Conservation (phyloP, 331 rosid species). For the Spiraea crenata region DNA sequence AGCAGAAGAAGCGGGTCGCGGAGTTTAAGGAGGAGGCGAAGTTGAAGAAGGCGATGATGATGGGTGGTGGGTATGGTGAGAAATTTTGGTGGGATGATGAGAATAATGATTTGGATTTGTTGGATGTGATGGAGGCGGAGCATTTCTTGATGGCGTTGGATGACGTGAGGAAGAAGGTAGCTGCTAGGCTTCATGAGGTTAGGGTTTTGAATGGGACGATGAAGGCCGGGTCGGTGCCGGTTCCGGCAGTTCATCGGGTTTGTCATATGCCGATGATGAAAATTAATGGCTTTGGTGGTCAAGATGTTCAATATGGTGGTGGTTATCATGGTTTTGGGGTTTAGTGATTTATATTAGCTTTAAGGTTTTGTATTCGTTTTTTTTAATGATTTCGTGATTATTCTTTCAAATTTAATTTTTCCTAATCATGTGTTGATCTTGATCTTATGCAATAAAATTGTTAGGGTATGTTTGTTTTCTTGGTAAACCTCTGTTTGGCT, state of each 20-base stretch:
- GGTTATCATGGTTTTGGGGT: neutral
- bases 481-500: no score
- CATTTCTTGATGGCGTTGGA: slow-evolving; percentile 10
- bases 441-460: neutral
- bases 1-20: slow-evolving; percentile 29
- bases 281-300: neutral
- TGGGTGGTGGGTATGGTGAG: slow-evolving; percentile 48
- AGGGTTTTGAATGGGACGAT: slow-evolving; percentile 4
- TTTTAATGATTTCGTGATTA: neutral
- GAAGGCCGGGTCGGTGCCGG: neutral
- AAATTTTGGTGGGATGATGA: slow-evolving; percentile 35
- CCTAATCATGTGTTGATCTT: neutral
- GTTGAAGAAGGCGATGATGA: slow-evolving; percentile 18
- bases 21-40: slow-evolving; percentile 3
- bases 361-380: neutral
- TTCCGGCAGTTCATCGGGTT: neutral
- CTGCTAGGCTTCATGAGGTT: slow-evolving; percentile 4
- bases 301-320: neutral
- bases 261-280: neutral
- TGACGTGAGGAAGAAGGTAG: slow-evolving; percentile 35
- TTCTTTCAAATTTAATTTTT: neutral
- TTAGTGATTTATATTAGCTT: neutral
- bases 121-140: slow-evolving; percentile 16
- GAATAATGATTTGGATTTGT: neutral
- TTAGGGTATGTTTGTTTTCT: no score